Conservation (phyloP, 106 monocot species). For the Hemerocallis citrina region DNA sequence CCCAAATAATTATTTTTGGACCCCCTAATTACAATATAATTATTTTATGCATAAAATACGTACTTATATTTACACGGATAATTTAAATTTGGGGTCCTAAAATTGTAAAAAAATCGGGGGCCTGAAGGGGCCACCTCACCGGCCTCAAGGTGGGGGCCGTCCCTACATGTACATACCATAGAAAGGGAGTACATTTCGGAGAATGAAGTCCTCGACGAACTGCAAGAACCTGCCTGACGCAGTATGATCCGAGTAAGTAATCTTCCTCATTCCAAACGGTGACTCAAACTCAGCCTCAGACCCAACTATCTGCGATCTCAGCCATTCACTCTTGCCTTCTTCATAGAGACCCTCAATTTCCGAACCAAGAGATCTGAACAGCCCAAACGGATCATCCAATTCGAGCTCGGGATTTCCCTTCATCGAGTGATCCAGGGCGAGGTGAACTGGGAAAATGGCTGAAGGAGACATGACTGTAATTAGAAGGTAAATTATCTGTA, state of each 20-base stretch:
- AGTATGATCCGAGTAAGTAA: conserved; percentile 61
- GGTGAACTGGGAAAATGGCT: no score
- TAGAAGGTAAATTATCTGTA: no score
- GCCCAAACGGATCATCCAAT: neutral
- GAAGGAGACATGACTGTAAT: no score
- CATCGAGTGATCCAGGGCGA: no score
- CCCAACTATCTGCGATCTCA: conserved; percentile 50
- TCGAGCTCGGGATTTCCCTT: neutral
- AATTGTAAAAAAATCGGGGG: no score
- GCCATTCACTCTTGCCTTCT: conserved; percentile 25
- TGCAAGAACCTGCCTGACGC: conserved; percentile 61
- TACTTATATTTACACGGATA: no score
- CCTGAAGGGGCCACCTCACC: no score
- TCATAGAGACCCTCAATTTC: neutral
- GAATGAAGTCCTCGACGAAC: conserved; percentile 43
- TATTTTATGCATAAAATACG: no score
- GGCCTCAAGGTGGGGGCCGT: no score
- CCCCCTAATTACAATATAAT: no score
- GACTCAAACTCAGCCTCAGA: conserved; percentile 31
- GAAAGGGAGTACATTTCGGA: conserved; percentile 36
- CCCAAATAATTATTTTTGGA: no score
- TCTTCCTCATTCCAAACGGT: conserved; percentile 49
- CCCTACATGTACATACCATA: conserved; percentile 38
- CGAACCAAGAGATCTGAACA: neutral
- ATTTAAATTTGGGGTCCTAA: no score